These are phyloP conservation scores for Mycena olivaceomarginata DNA, from an alignment of 768 basidiomycete species.

Conservation along the genomic window DNA sequence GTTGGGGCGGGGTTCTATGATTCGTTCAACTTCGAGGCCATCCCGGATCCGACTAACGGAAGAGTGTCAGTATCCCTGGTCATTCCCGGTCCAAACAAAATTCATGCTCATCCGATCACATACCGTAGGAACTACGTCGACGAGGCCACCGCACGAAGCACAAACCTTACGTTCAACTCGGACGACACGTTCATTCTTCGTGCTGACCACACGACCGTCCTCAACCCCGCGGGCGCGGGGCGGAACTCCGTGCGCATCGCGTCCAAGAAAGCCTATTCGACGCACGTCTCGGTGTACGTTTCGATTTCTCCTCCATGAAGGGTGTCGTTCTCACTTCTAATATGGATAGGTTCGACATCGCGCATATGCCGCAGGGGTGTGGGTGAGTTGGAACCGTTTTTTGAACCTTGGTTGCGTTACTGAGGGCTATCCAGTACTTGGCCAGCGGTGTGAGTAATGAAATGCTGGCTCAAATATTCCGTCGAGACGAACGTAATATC, in stretches of 20 bases:
- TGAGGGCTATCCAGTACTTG: slow-evolving; percentile 47
- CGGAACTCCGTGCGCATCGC: slow-evolving; percentile 73
- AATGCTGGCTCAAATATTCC: too few relatives aligned
- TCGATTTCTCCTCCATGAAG: slow-evolving; percentile 1
- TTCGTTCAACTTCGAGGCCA: slow-evolving; percentile 67
- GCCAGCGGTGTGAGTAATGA: slow-evolving; percentile 61
- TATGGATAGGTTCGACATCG: slow-evolving; percentile 62
- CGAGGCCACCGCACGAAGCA: slow-evolving; percentile 58
- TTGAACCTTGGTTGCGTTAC: slow-evolving; percentile 10
- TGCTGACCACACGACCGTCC: slow-evolving; percentile 66
- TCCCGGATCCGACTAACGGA: slow-evolving; percentile 75
- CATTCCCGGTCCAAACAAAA: slow-evolving; percentile 39
- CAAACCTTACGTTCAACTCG: slow-evolving; percentile 72
- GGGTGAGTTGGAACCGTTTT: slow-evolving; percentile 54
- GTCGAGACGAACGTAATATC: too few relatives aligned
- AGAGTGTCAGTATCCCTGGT: slow-evolving; percentile 64
- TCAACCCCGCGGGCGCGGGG: slow-evolving; percentile 68
- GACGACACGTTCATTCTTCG: slow-evolving; percentile 72
- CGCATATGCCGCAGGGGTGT: slow-evolving; percentile 75
- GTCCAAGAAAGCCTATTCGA: slow-evolving; percentile 69
- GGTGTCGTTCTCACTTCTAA: slow-evolving; percentile 25
- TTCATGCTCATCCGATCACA: neutral
- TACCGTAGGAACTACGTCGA: slow-evolving; percentile 62
- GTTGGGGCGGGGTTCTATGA: slow-evolving; percentile 66
- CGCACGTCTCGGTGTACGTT: slow-evolving; percentile 71